Evolutionary conservation across 805 yeast species (phyloP).

Genomic region (Schwanniomyces polymorphus): DNA sequence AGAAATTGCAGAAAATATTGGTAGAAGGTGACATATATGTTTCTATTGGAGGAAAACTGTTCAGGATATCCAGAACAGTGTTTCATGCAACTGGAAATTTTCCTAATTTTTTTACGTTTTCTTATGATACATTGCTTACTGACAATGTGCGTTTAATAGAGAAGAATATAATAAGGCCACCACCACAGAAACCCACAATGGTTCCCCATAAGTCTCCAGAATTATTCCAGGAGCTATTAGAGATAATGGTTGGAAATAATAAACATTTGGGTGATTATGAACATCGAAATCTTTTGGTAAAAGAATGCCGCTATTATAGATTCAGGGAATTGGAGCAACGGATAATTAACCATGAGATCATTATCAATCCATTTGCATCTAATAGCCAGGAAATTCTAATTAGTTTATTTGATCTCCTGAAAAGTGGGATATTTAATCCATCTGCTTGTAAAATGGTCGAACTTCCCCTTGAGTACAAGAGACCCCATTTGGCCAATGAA

Average conservation of each 20-base stretch:
- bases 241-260: slow-evolving; percentile 54
- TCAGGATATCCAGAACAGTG: slow-evolving; percentile 58
- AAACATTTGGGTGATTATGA: slow-evolving; percentile 48
- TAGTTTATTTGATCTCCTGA: slow-evolving; percentile 45
- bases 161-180: slow-evolving; percentile 65
- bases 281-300: slow-evolving; percentile 57
- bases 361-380: slow-evolving; percentile 49
- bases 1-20: slow-evolving; percentile 50
- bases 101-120: slow-evolving; percentile 75
- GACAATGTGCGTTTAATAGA: slow-evolving; percentile 44
- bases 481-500: slow-evolving; percentile 35
- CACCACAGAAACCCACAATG: slow-evolving; percentile 65
- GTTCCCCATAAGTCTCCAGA: slow-evolving; percentile 52
- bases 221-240: slow-evolving; percentile 56
- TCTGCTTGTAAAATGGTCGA: slow-evolving; percentile 14
- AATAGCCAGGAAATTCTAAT: slow-evolving; percentile 58
- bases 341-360: slow-evolving; percentile 52
- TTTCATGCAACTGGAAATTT: slow-evolving; percentile 63
- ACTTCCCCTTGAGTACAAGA: slow-evolving; percentile 23
- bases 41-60: slow-evolving; percentile 57
- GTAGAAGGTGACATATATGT: slow-evolving; percentile 56
- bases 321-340: slow-evolving; percentile 74
- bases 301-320: slow-evolving; percentile 77
- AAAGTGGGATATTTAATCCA: slow-evolving; percentile 29
- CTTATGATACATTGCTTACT: slow-evolving; percentile 50